A percentile compares a stretch with the other conserved stretches of the same genome.
phyloP scores from a whole-genome alignment of 169 alveolate genomes.

The Besnoitia besnoiti region DNA sequence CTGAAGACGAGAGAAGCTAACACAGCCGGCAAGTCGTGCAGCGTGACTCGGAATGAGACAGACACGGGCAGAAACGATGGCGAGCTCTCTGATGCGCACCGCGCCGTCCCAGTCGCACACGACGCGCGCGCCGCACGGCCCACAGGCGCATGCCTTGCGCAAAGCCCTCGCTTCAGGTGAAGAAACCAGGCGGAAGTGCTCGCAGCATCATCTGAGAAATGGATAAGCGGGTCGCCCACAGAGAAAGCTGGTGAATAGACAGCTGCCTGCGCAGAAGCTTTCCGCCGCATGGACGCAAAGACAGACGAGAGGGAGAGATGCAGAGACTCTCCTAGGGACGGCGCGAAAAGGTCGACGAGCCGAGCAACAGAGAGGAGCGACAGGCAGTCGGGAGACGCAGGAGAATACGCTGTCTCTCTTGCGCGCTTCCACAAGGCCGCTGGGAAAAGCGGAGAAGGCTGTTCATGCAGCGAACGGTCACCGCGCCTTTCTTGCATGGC shows the following conservation, averaged over 20 bases:
- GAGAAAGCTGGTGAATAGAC: constrained; percentile 12
- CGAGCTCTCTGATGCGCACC: neutral
- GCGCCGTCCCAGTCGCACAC: neutral
- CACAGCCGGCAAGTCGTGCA: constrained; percentile 11
- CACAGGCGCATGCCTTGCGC: neutral
- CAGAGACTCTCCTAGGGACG: neutral
- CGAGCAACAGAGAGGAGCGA: neutral
- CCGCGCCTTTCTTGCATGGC: neutral
- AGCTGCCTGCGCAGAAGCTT: neutral
- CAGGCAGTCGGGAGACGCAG: neutral
- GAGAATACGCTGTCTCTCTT: neutral
- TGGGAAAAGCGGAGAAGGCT: no score
- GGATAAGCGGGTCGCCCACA: constrained; percentile 5
- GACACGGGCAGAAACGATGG: neutral
- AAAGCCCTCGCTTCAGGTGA: neutral
- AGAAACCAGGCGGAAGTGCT: no score
- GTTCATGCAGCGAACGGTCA: no score
- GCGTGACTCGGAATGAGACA: neutral
- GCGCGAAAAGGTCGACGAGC: neutral
- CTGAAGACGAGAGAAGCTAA: neutral
- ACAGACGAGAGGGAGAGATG: neutral
- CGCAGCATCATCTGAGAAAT: neutral
- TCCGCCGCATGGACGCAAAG: neutral
- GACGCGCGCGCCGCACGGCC: neutral
- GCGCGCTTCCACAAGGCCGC: neutral